These are phyloP conservation scores for Quercus robur DNA, from an alignment of 306 rosid genomes.

Conservation along the genomic window DNA sequence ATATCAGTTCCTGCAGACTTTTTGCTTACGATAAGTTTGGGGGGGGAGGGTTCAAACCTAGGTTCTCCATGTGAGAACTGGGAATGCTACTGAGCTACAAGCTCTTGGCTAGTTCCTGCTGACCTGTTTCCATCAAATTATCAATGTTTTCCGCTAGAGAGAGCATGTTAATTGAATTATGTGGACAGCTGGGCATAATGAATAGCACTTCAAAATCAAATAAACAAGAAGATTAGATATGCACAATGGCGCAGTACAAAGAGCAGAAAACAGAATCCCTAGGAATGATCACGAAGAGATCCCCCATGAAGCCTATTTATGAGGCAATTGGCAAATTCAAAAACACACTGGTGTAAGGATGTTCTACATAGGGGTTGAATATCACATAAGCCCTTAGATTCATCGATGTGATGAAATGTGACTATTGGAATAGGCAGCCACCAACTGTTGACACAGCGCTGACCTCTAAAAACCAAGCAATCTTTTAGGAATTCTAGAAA, in stretches of 20 bases:
- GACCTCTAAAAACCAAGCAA: not conserved
- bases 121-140: not conserved
- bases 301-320: not conserved
- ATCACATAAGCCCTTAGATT: not conserved
- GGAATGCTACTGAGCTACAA: too few species aligned
- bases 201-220: not conserved
- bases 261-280: not conserved
- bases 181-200: not conserved
- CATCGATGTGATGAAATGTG: not conserved
- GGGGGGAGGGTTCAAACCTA: too few species aligned
- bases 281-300: not conserved
- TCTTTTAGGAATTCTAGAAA: not conserved
- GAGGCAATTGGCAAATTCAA: not conserved
- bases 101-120: not conserved
- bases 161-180: not conserved
- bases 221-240: not conserved
- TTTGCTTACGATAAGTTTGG: too few species aligned
- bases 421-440: not conserved
- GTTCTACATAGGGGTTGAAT: not conserved
- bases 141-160: not conserved
- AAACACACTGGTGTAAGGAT: not conserved
- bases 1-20: too few species aligned
- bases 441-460: too few species aligned
- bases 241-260: not conserved
- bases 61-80: too few species aligned